A percentile compares a stretch with the other conserved stretches of the same genome.
Evolutionary conservation across 176 grass and related monocot species (phyloP).

Genomic region (Carex myosuroides): DNA sequence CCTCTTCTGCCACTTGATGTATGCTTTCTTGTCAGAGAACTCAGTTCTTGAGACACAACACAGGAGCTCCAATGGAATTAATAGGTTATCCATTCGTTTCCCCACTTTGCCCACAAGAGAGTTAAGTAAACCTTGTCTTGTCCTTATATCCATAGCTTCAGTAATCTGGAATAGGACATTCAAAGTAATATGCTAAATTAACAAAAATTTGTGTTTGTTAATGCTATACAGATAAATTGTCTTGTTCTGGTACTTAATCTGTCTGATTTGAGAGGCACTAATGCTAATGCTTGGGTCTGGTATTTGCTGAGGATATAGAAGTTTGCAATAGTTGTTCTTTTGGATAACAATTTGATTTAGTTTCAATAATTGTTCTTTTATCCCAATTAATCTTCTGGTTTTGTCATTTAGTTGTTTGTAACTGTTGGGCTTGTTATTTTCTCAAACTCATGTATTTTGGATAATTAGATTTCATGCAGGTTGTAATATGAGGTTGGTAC

Average conservation of each 20-base stretch:
- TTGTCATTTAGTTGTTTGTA: too few relatives aligned
- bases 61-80: conserved; percentile 92
- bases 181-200: not conserved
- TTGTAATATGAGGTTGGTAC: not conserved
- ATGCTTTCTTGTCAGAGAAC: conserved; percentile 98
- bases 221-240: not conserved
- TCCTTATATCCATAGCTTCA: conserved; percentile 96
- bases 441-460: too few relatives aligned
- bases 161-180: conserved; percentile 58
- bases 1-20: conserved; percentile 98
- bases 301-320: too few relatives aligned
- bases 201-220: not conserved
- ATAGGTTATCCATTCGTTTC: conserved; percentile 96
- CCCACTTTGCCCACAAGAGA: conserved; percentile 92
- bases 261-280: not conserved
- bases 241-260: not conserved
- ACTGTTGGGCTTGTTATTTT: too few relatives aligned
- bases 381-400: too few relatives aligned
- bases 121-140: conserved; percentile 89
- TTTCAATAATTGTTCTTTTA: too few relatives aligned
- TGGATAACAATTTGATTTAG: too few relatives aligned
- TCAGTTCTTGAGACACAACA: conserved; percentile 88
- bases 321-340: too few relatives aligned
- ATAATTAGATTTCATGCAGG: not conserved
- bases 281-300: not conserved